Evolutionary conservation across 192 early-diverging fungal genomes (phyloP).

Genomic region (Mortierella hygrophila): DNA sequence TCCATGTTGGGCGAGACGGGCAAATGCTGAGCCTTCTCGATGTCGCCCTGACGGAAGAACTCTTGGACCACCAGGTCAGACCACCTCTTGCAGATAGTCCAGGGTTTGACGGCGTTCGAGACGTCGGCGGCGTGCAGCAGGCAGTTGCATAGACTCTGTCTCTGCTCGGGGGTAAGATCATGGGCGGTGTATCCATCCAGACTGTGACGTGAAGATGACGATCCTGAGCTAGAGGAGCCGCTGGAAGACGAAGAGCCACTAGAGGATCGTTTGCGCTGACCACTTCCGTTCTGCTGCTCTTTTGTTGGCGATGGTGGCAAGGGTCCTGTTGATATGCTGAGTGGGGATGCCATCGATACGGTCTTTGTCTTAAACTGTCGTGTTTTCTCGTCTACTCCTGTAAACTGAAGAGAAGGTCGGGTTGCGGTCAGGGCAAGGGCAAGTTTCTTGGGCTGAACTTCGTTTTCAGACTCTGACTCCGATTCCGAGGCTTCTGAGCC

Average conservation of each 20-base stretch:
- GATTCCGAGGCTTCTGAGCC: conserved; percentile 33
- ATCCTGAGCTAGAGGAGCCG: conserved; percentile 24
- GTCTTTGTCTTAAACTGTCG: conserved; percentile 2
- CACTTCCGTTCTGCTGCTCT: not conserved
- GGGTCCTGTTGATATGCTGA: conserved; percentile 14
- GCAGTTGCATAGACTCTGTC: conserved; percentile 73
- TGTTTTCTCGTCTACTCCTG: not conserved
- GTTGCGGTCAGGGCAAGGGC: not conserved
- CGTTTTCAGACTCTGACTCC: conserved; percentile 15
- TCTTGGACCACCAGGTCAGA: conserved; percentile 90
- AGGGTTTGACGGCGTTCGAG: conserved; percentile 89
- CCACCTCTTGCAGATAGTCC: conserved; percentile 90
- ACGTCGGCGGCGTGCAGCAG: conserved; percentile 92
- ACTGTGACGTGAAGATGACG: conserved; percentile 15
- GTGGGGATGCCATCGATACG: conserved; percentile 17
- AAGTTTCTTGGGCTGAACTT: not conserved
- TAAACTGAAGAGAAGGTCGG: not conserved
- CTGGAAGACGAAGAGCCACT: conserved; percentile 20
- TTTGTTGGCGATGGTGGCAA: not conserved
- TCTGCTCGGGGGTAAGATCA: conserved; percentile 59
- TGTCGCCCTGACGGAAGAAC: conserved; percentile 90
- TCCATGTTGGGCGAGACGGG: conserved; percentile 94
- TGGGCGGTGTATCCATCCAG: conserved; percentile 2
- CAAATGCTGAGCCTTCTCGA: conserved; percentile 79
- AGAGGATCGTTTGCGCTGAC: conserved; percentile 2